Conservation (phyloP, 306 rosid species). For the Canavalia ensiformis region DNA sequence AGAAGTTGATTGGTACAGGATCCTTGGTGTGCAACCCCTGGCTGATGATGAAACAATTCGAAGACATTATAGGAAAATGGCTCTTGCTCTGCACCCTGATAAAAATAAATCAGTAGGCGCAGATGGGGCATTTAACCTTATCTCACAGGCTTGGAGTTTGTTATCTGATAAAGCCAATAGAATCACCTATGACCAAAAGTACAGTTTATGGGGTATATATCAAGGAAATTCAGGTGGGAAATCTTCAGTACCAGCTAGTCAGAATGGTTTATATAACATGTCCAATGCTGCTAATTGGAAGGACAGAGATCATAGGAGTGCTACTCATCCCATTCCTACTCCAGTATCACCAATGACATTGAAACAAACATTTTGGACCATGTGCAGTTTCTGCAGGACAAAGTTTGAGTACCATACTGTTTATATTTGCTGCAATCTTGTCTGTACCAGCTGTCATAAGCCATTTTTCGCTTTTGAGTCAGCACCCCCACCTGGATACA, state of each 20-base stretch:
- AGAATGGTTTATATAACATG: conserved; percentile 51
- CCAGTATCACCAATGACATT: conserved; percentile 37
- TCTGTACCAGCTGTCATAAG: conserved; percentile 60
- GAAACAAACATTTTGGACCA: conserved; percentile 79
- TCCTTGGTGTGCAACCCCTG: conserved; percentile 73
- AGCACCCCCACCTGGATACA: conserved; percentile 52
- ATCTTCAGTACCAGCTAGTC: conserved; percentile 48
- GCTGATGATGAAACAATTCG: conserved; percentile 72
- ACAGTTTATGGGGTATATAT: conserved; percentile 33
- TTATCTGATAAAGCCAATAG: conserved; percentile 68
- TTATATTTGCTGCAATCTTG: conserved; percentile 53
- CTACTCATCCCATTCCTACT: conserved; percentile 45
- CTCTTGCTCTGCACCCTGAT: conserved; percentile 76
- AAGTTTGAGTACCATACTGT: conserved; percentile 64
- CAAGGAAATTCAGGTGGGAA: conserved; percentile 42
- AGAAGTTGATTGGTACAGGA: conserved; percentile 72
- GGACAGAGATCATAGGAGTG: conserved; percentile 48
- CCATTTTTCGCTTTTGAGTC: conserved; percentile 67
- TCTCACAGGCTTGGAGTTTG: conserved; percentile 73
- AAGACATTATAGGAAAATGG: conserved; percentile 64
- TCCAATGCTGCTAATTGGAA: conserved; percentile 44
- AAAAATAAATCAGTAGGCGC: conserved; percentile 87
- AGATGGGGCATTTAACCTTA: conserved; percentile 75
- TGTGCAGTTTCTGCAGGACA: conserved; percentile 63
- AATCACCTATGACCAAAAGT: conserved; percentile 54